Percentiles rank a stretch among this genome's conserved stretches.
Conservation (phyloP, 1,139 yeast species). For the Yamadazyma diospyri region DNA sequence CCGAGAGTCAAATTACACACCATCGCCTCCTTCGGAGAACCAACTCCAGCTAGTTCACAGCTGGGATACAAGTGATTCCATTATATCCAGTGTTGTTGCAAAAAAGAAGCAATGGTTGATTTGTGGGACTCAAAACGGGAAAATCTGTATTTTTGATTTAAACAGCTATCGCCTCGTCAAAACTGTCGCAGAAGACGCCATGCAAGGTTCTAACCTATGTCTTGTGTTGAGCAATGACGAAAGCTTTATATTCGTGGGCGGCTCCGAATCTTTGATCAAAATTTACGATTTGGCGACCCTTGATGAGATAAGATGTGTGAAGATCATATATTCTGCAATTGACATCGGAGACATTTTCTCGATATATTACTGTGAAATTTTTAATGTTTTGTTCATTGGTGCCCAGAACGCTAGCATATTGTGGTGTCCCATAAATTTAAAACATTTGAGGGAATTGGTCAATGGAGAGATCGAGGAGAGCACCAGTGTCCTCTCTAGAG, state of each 20-base stretch:
- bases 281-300: slow-evolving; percentile 61
- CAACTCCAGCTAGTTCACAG: slow-evolving; percentile 56
- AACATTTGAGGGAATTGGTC: not conserved
- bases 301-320: slow-evolving; percentile 30
- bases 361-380: slow-evolving; percentile 60
- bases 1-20: no score
- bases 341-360: slow-evolving; percentile 96
- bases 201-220: slow-evolving; percentile 72
- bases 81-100: slow-evolving; percentile 73
- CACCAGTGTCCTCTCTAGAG: slow-evolving; percentile 12
- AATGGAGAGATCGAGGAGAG: not conserved
- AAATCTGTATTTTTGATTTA: slow-evolving; percentile 68
- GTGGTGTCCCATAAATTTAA: slow-evolving; percentile 49
- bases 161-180: slow-evolving; percentile 54
- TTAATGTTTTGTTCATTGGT: slow-evolving; percentile 73
- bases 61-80: slow-evolving; percentile 74
- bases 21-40: no score
- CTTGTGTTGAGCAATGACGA: slow-evolving; percentile 58
- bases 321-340: slow-evolving; percentile 74
- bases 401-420: slow-evolving; percentile 88
- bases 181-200: slow-evolving; percentile 44
- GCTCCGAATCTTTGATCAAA: slow-evolving; percentile 84
- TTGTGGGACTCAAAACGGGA: slow-evolving; percentile 95
- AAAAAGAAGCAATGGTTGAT: slow-evolving; percentile 58
- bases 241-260: slow-evolving; percentile 71